These are phyloP conservation scores for Wickerhamiella vanderwaltii DNA, from an alignment of 805 yeast genomes.

Conservation along the genomic window DNA sequence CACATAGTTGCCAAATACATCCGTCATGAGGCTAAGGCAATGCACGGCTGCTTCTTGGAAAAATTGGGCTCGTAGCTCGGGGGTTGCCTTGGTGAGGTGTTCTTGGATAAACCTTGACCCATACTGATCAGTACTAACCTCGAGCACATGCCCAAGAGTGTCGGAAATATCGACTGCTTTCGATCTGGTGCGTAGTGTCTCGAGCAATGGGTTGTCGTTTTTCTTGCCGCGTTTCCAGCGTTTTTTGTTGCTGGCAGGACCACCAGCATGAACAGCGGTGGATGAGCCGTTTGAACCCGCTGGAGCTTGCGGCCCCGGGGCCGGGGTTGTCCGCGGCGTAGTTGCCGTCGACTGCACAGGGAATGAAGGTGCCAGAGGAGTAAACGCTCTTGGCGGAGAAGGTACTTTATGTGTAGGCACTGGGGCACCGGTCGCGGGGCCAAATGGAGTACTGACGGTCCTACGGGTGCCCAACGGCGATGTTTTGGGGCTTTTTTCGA, in stretches of 20 bases:
- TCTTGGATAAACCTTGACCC: conserved; percentile 97
- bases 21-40: conserved; percentile 74
- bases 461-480: not conserved
- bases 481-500: not conserved
- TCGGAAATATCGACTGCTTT: conserved; percentile 57
- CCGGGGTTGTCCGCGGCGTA: not conserved
- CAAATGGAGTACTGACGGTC: not conserved
- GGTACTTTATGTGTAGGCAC: not conserved
- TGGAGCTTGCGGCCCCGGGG: not conserved
- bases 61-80: conserved; percentile 65
- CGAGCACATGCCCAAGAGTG: conserved; percentile 76
- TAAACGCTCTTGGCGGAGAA: not conserved
- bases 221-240: conserved; percentile 8
- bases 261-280: no score
- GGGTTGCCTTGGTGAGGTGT: conserved; percentile 49
- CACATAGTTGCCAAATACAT: conserved; percentile 95
- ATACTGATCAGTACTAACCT: conserved; percentile 90
- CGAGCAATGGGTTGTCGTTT: conserved; percentile 44
- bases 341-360: not conserved
- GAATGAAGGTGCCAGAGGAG: not conserved
- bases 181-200: conserved; percentile 64
- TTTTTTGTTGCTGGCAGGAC: conserved; percentile 1
- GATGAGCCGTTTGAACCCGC: not conserved
- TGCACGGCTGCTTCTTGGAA: conserved; percentile 73
- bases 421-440: not conserved